These are phyloP conservation scores for Terfezia boudieri DNA, from an alignment of 495 filamentous ascomycete species.

Conservation along the genomic window DNA sequence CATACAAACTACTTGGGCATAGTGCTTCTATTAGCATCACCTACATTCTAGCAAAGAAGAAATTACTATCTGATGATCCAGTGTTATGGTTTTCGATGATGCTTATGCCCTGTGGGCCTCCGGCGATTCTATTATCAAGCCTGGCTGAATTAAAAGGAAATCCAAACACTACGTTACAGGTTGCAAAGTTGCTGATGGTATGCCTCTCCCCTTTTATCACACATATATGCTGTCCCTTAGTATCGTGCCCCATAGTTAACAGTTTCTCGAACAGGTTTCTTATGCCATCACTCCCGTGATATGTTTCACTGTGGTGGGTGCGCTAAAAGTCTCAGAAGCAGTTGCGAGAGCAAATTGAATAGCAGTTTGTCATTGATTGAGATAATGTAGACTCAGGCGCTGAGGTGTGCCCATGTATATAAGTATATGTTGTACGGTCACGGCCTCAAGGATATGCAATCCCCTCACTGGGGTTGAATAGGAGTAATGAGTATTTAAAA, in stretches of 20 bases:
- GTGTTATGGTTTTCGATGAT: constrained; percentile 59
- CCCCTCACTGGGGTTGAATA: no score
- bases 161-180: constrained; percentile 31
- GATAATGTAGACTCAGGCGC: no score
- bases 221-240: no score
- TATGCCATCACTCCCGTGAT: constrained; percentile 32
- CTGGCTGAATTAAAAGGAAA: not conserved
- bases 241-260: not conserved
- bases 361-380: no score
- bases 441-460: no score
- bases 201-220: no score
- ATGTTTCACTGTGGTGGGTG: constrained; percentile 30
- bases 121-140: constrained; percentile 25
- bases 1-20: not conserved
- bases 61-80: constrained; percentile 36
- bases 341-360: not conserved
- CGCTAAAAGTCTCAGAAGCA: constrained; percentile 27
- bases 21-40: constrained; percentile 30
- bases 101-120: constrained; percentile 54
- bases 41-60: constrained; percentile 40
- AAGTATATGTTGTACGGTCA: no score
- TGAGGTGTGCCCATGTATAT: no score
- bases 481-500: no score
- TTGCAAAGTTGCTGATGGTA: constrained; percentile 48
- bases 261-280: constrained; percentile 20